Base-by-base conservation (phyloP, 108 stramenopile species). In the Skeletonema tropicum region DNA sequence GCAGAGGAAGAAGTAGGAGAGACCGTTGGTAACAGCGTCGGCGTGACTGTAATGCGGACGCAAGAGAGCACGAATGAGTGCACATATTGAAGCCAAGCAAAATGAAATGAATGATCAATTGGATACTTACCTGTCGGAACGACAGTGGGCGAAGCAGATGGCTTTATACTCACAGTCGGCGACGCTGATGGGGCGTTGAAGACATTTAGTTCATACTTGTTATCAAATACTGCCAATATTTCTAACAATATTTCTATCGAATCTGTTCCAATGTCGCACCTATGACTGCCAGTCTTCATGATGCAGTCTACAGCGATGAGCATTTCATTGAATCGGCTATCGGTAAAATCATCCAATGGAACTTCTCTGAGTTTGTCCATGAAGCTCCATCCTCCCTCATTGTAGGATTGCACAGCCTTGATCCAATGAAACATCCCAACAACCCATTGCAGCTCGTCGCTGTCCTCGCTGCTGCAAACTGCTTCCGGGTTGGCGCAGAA, bases 371-470 rank as follows among this genome's bases (percentile, higher is more conserved):
- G 52, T 3, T 55, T 55, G 23, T 55, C 52, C 52, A 55, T 73
- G 36, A 73, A 82, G 62, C 73, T 77, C 61, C 61, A 79, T 68
- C 49, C 67, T 15, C 33, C 74, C 74, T 15, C 64, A 41, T 74
- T 74, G 32, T 76, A 85, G 38, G 76, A 35, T 38, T 85, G 79
- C 23, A 85, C 52, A 1, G 69, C 68, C 29, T 85, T 72, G 64
- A 74, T 73, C 84, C 84, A 82, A 55, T 82, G 69, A 38, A 61
- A 82, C 30, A 82, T 39, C 15, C 73, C 76, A n/a, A 66, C 74
- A 21, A 64, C 58, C 81, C 81, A 82, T 1, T 60, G 64, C 13
- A 82, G 19, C 38, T 82, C 76, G 26, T 75, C 31, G n/a, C 46
- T 60, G 12, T 55, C 9, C 17, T 60, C 31, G n/a, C 71, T 73